Percentiles rank a stretch among this genome's conserved stretches.
Conservation (phyloP, 257 asterid species). For the Anisodus tanguticus region DNA sequence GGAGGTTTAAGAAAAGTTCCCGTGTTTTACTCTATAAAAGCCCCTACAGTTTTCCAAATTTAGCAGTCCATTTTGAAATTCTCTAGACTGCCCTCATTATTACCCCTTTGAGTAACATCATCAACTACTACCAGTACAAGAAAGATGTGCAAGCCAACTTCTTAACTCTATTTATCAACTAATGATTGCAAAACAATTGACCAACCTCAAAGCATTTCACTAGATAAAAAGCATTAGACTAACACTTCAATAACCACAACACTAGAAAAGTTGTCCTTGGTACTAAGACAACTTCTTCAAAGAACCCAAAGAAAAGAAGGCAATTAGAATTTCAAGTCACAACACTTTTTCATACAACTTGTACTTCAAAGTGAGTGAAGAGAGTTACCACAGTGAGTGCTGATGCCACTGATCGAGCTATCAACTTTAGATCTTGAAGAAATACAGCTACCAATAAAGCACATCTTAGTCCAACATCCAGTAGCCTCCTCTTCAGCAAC, state of each 20-base stretch:
- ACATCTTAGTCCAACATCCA: conserved; percentile 80
- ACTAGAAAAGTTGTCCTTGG: not conserved
- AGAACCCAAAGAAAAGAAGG: not conserved
- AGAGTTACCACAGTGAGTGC: conserved; percentile 65
- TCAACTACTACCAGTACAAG: not conserved
- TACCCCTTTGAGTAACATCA: not conserved
- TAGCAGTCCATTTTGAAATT: not conserved
- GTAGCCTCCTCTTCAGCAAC: conserved; percentile 49
- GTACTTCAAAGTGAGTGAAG: not conserved
- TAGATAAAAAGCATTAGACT: conserved; percentile 11
- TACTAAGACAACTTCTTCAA: not conserved
- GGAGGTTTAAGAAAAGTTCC: not conserved
- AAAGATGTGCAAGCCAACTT: not conserved
- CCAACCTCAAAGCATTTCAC: conserved; percentile 5
- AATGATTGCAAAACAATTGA: not conserved
- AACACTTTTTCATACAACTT: not conserved
- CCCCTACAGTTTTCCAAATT: not conserved
- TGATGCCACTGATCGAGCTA: conserved; percentile 90
- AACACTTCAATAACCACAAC: conserved; percentile 24
- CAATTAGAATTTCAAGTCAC: conserved; percentile 7
- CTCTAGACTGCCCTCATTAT: not conserved
- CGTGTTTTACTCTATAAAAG: conserved; percentile 48
- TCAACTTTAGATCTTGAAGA: conserved; percentile 98
- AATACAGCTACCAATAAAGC: conserved; percentile 79
- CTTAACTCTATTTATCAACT: not conserved